phyloP scores from a whole-genome alignment of 2,329 filamentous ascomycete species.

The Exophiala calicioides region DNA sequence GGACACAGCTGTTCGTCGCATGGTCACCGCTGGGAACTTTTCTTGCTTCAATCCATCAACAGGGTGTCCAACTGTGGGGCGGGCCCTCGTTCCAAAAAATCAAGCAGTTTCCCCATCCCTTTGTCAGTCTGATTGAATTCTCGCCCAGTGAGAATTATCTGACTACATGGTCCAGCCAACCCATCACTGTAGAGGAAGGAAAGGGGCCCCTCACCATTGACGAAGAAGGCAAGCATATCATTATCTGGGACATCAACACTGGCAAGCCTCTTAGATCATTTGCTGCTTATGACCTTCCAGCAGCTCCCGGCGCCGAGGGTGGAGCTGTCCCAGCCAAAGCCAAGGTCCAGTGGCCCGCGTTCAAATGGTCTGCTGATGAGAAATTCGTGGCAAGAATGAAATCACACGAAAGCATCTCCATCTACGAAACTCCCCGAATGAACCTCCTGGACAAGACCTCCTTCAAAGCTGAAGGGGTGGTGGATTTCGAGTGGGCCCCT shows the following conservation, averaged over 20 bases:
- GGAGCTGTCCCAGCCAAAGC: conserved; percentile 72
- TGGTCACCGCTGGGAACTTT: conserved; percentile 96
- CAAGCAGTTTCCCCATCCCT: conserved; percentile 91
- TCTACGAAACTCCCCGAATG: conserved; percentile 89
- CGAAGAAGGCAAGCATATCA: conserved; percentile 98
- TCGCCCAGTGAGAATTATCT: conserved; percentile 91
- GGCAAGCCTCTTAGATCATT: conserved; percentile 90
- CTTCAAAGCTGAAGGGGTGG: conserved; percentile 93
- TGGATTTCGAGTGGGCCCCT: conserved; percentile 98
- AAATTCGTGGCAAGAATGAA: conserved; percentile 94
- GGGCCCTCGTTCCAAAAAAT: conserved; percentile 85
- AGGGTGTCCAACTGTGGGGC: conserved; percentile 97
- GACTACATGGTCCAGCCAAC: conserved; percentile 93
- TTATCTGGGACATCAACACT: conserved; percentile 95
- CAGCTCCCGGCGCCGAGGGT: conserved; percentile 59
- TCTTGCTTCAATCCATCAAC: conserved; percentile 89
- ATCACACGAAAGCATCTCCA: conserved; percentile 82
- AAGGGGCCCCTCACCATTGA: conserved; percentile 82
- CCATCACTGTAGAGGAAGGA: conserved; percentile 86
- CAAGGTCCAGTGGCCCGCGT: conserved; percentile 96
- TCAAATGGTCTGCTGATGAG: conserved; percentile 98
- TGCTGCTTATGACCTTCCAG: conserved; percentile 73
- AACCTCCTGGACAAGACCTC: conserved; percentile 84
- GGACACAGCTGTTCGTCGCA: conserved; percentile 97
- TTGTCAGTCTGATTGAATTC: conserved; percentile 94